Evolutionary conservation across 164 flowering plant species (phyloP), one percentile per base, ranked within the genome.

Genomic region (Euptelea pleiosperma): DNA sequence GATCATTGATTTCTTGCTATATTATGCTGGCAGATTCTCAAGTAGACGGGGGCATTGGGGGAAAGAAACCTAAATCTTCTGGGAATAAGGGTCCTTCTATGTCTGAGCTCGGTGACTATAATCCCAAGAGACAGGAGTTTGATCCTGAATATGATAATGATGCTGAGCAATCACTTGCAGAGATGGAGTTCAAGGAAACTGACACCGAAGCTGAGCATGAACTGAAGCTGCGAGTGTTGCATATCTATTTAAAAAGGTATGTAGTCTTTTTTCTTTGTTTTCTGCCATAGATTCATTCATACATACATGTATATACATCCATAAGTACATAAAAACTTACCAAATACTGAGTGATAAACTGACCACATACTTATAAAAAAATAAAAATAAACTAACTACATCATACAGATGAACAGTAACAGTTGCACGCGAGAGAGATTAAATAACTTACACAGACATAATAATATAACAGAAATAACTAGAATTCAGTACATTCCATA

Each of bases 101-200:
- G 71, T 76, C 74, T 30, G 99, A 85, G 70, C 53, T 79, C 51
- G 83, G 94, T 75, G 99, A 97, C 45, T 94, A 83, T 64, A 94
- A 94, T 64, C 71, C 87, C 36, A 94, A 91, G 78, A 80, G 99
- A 66, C 85, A 88, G 66, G 99, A 94, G 66, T 94, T 94, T 68
- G 97, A 94, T 26, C 70, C 85, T 56, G 99, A 94, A 68, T 90
- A 94, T 73, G 99, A 94, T 63, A 91, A 94, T 67, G 99, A 94
- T 73, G 99, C 99, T 21, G 99, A 94, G 74, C 89, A 83, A 71
- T 58, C 87, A 52, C 78, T 94, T 31, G 93, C 95, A 30, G 96
- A 94, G 67, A 90, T 94, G 99, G 99, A 91, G 69, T 94, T 94
- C 66, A 90, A 88, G 68, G 89, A 85, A 6, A 71, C 82, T 18